These are phyloP conservation scores for Hyphodiscus hymeniophilus DNA, from an alignment of 495 filamentous ascomycete species.

Conservation along the genomic window DNA sequence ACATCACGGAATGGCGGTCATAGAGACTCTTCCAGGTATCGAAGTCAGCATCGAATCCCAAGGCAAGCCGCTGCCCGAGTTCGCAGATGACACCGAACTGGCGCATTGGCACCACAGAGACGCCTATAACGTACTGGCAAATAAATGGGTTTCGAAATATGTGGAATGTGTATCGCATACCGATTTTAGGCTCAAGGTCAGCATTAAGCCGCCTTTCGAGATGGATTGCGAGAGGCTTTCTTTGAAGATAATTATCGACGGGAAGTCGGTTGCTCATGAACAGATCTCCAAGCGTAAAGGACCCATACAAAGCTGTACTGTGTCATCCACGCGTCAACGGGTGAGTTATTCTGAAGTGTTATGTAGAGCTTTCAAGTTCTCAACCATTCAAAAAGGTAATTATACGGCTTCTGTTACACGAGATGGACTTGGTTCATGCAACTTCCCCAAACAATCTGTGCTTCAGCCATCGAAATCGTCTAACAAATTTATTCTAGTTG, in stretches of 20 bases:
- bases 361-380: too few relatives aligned
- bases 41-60: constrained; percentile 22
- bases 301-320: too few relatives aligned
- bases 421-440: too few relatives aligned
- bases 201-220: constrained; percentile 4
- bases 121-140: neutral
- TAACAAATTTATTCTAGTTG: constrained; percentile 20
- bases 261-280: neutral
- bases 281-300: too few relatives aligned
- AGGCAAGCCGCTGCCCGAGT: constrained; percentile 23
- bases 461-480: too few relatives aligned
- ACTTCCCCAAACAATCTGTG: too few relatives aligned
- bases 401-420: too few relatives aligned
- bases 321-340: too few relatives aligned
- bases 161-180: constrained; percentile 25
- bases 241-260: constrained; percentile 11
- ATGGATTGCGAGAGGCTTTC: constrained; percentile 2
- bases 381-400: too few relatives aligned
- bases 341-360: too few relatives aligned
- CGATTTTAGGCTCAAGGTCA: constrained; percentile 18
- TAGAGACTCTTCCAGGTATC: constrained; percentile 24
- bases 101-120: neutral
- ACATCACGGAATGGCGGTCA: constrained; percentile 26
- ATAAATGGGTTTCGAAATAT: constrained; percentile 17
- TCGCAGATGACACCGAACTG: constrained; percentile 21